A percentile compares a stretch with the other conserved stretches of the same genome.
Evolutionary conservation across 164 flowering plant genomes (phyloP).

Genomic region (Tetracentron sinense): DNA sequence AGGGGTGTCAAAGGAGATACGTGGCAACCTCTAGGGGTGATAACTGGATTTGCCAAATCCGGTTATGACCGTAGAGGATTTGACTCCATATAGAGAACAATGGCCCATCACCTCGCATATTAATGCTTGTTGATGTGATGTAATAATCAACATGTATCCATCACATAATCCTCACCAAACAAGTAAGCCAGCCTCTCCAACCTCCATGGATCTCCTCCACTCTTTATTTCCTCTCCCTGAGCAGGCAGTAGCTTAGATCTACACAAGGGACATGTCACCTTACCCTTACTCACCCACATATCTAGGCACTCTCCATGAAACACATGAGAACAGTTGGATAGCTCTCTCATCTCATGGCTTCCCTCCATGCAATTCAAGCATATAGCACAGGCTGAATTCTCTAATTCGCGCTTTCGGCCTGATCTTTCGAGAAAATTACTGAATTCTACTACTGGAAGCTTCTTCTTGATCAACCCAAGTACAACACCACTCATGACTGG

Average conservation of each 20-base stretch:
- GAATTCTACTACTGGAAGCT: constrained; percentile 9
- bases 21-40: no score
- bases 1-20: no score
- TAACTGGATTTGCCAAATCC: no score
- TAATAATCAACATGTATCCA: no score
- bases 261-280: constrained; percentile 37
- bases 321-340: constrained; percentile 29
- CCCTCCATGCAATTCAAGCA: constrained; percentile 25
- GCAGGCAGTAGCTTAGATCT: constrained; percentile 21
- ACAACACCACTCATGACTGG: not conserved
- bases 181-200: no score
- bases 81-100: no score
- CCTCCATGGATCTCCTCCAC: no score
- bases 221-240: constrained; percentile 2
- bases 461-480: constrained; percentile 2
- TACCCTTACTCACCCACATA: constrained; percentile 32
- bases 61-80: no score
- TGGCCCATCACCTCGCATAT: no score
- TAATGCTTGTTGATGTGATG: no score
- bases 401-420: not conserved
- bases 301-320: constrained; percentile 39
- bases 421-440: constrained; percentile 5
- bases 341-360: constrained; percentile 25
- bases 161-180: no score
- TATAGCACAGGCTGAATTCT: constrained; percentile 12